Conservation (phyloP, 2,329 filamentous ascomycete genomes). For the Venturia aucupariae region DNA sequence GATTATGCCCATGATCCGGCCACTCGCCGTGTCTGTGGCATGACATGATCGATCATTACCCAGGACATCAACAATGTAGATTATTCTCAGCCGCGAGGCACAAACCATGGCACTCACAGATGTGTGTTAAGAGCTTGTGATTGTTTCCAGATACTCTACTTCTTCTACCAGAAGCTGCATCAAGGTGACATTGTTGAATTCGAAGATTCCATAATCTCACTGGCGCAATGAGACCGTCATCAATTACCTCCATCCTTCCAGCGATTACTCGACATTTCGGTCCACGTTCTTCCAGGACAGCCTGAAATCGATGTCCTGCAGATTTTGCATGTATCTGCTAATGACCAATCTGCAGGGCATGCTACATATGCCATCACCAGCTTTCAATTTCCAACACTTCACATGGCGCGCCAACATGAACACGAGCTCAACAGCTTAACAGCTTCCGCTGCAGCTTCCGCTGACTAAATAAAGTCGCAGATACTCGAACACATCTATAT, state of each 20-base stretch:
- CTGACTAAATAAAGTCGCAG: not conserved
- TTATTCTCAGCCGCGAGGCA: not conserved
- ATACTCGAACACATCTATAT: not conserved
- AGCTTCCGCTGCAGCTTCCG: too few relatives aligned
- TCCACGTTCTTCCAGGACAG: too few relatives aligned
- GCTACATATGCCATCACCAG: not conserved
- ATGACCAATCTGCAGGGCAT: not conserved
- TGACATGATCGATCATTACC: not conserved
- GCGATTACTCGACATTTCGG: not conserved
- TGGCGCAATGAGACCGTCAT: not conserved
- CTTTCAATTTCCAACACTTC: not conserved
- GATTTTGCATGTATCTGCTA: not conserved
- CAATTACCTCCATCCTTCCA: not conserved
- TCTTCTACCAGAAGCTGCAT: not conserved
- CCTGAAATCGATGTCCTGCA: not conserved
- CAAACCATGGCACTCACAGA: not conserved
- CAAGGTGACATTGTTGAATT: not conserved
- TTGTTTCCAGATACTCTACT: not conserved
- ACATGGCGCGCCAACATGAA: not conserved
- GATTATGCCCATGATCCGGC: conserved; percentile 56
- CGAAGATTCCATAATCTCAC: not conserved
- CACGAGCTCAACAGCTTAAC: not conserved
- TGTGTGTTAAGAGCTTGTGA: not conserved
- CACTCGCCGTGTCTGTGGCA: not conserved
- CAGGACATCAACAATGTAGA: not conserved